Base-by-base conservation (phyloP, 768 basidiomycete species). In the Psilocybe azurescens region DNA sequence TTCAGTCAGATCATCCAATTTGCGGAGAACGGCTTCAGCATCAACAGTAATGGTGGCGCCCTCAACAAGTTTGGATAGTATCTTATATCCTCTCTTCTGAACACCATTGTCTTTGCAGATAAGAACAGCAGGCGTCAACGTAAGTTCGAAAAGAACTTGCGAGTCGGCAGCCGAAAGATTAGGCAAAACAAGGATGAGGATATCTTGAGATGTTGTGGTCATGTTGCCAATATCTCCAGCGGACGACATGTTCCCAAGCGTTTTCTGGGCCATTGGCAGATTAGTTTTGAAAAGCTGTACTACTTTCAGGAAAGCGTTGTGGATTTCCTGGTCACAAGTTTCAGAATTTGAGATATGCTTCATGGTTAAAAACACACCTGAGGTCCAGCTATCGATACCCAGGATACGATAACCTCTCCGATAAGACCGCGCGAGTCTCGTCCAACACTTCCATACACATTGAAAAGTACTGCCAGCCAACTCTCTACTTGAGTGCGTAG, bases 21-120 rank as follows among this genome's bases (percentile, higher is more conserved):
- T 80, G 62, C 84, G 80, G 28, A 97, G 77, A 29, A 90, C 83
- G 9, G 73, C 73, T 61, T 90, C 88, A 11, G 81, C 83, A 62
- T 86, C 84, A 48, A 81, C 68, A 33, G 72, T 71, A 32, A 89
- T 78, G 70, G 90, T 89, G 0, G 80, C 82, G 55, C 79, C 79
- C 69, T 90, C 89, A n/a, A 89, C 75, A 46, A 95, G 73, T 66
- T 89, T 89, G 33, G 89, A 82, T 14, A 99, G 81, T 16, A 91
- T 88, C 71, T 97, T 91, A 78, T 99, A 99, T 8, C 89, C 93
- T 67, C 96, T 93, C 77, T 99, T 99, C 78, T 99, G 97, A 5
- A 97, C 88, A 3, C 88, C 94, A 54, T 92, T 92, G 69, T 98
- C 95, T 67, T 80, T 85, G 67, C 87, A 88, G 56, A 85, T 84